Evolutionary conservation across 2,329 filamentous ascomycete genomes (phyloP).

Genomic region (Lachnum nothofagi): DNA sequence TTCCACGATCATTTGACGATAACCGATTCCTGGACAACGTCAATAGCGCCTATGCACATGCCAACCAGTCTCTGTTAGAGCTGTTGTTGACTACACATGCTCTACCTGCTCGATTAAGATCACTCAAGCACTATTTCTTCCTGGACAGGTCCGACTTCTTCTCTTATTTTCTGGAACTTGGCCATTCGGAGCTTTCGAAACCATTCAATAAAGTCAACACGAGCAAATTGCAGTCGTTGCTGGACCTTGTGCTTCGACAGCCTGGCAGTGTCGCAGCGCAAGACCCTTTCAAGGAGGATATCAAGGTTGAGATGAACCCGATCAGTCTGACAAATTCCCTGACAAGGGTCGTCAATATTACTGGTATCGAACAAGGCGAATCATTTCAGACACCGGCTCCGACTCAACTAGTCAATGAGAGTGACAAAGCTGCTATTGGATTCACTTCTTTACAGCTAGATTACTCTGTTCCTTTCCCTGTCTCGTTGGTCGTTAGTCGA

Average conservation of each 20-base stretch:
- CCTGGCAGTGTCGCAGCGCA: slow-evolving; percentile 89
- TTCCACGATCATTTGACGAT: slow-evolving; percentile 91
- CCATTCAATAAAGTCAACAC: slow-evolving; percentile 67
- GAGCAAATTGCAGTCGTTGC: slow-evolving; percentile 79
- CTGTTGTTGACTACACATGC: slow-evolving; percentile 89
- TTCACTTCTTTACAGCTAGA: slow-evolving; percentile 93
- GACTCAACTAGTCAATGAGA: slow-evolving; percentile 56
- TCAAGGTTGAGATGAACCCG: slow-evolving; percentile 96
- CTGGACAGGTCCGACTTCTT: slow-evolving; percentile 97
- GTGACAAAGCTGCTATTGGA: slow-evolving; percentile 80
- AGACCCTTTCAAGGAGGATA: slow-evolving; percentile 96
- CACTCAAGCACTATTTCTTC: slow-evolving; percentile 98
- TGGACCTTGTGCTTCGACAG: slow-evolving; percentile 82
- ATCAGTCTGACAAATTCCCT: slow-evolving; percentile 87
- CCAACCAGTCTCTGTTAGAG: slow-evolving; percentile 88
- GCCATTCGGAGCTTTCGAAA: slow-evolving; percentile 83
- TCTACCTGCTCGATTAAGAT: slow-evolving; percentile 77
- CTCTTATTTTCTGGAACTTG: slow-evolving; percentile 91
- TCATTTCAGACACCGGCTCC: slow-evolving; percentile 67
- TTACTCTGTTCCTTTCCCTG: slow-evolving; percentile 88
- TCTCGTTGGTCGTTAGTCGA: slow-evolving; percentile 90
- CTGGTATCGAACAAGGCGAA: slow-evolving; percentile 87
- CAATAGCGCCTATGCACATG: slow-evolving; percentile 88
- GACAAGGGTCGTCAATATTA: slow-evolving; percentile 94
- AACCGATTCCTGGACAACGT: slow-evolving; percentile 90